Evolutionary conservation across 2,329 filamentous ascomycete genomes (phyloP).

Genomic region (Fonsecaea pugnacius): DNA sequence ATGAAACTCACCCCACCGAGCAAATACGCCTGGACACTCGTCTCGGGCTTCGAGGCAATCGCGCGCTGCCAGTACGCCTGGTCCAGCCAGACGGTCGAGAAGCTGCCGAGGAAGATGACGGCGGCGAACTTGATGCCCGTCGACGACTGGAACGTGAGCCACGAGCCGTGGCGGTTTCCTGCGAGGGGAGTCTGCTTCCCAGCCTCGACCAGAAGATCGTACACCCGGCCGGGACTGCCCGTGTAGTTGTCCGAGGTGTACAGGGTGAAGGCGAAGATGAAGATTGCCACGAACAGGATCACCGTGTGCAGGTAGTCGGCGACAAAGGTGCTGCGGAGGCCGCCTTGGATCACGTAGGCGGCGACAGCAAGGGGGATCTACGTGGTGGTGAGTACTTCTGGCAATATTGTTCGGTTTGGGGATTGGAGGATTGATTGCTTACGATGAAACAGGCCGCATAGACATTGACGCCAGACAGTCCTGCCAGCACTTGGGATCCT

Average conservation of each 20-base stretch:
- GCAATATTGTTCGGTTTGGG: not conserved
- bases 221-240: slow-evolving; percentile 71
- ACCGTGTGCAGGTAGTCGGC: slow-evolving; percentile 8
- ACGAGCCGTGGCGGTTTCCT: slow-evolving; percentile 78
- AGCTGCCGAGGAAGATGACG: slow-evolving; percentile 83
- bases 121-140: slow-evolving; percentile 87
- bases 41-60: slow-evolving; percentile 45
- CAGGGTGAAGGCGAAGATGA: slow-evolving; percentile 73
- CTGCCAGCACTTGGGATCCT: slow-evolving; percentile 68
- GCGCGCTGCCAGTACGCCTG: slow-evolving; percentile 72
- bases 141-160: slow-evolving; percentile 81
- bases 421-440: not conserved
- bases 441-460: slow-evolving; percentile 64
- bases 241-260: slow-evolving; percentile 74
- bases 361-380: slow-evolving; percentile 78
- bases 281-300: slow-evolving; percentile 61
- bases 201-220: slow-evolving; percentile 74
- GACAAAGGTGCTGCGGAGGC: slow-evolving; percentile 57
- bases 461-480: slow-evolving; percentile 73
- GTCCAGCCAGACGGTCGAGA: slow-evolving; percentile 78
- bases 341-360: slow-evolving; percentile 70
- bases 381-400: slow-evolving; percentile 60
- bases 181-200: slow-evolving; percentile 71
- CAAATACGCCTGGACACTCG: slow-evolving; percentile 43
- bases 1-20: slow-evolving; percentile 43